Base-by-base conservation (phyloP, 2,329 filamentous ascomycete genomes). In the Leptosphaerulina australis region DNA sequence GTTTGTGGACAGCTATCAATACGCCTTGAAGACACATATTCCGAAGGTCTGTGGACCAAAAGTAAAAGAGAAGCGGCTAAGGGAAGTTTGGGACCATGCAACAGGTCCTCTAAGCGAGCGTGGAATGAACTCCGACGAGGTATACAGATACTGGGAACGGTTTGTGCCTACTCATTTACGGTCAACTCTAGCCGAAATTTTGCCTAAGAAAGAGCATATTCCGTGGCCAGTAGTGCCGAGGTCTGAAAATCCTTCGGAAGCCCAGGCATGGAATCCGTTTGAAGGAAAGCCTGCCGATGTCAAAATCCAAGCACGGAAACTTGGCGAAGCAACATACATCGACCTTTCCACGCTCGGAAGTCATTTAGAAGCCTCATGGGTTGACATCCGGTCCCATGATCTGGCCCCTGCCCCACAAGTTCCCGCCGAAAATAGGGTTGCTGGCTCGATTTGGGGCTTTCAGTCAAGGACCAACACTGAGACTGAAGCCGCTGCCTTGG, bases 1-100 rank as follows among this genome's bases (percentile, higher is more conserved):
- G 0, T 74, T 72, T 34, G 55, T 74, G 2, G 72, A 76, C 33
- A 62, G 62, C 35, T 75, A 70, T 46, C 4, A 30, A 1, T 44
- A 48, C 9, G 71, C 71, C 9, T 37, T 75, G 9, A 25, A 35
- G 6, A 41, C 70, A 9, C 66, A 69, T 10, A 40, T 67, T 25
- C 57, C 62, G 3, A 22, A 53, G 0, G 22, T 22, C 3, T 48
- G 54, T 7, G 35, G 40, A 3, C 26, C 41, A 5, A 9, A 45
- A 10, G 63, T 63, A 22, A 58, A 45, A 17, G 44, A 54, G 38
- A 28, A 25, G 15, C 60, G 66, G 2, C 30, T 58, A 3, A 26
- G 58, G 17, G 20, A 48, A 26, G 68, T 58, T 4, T 73, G 70
- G 70, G 35, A 53, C 1, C 56, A 74, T 60, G 65, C 64, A 2